phyloP scores from a whole-genome alignment of 1,139 yeast species.

The Entelexis paramagnoliae region DNA sequence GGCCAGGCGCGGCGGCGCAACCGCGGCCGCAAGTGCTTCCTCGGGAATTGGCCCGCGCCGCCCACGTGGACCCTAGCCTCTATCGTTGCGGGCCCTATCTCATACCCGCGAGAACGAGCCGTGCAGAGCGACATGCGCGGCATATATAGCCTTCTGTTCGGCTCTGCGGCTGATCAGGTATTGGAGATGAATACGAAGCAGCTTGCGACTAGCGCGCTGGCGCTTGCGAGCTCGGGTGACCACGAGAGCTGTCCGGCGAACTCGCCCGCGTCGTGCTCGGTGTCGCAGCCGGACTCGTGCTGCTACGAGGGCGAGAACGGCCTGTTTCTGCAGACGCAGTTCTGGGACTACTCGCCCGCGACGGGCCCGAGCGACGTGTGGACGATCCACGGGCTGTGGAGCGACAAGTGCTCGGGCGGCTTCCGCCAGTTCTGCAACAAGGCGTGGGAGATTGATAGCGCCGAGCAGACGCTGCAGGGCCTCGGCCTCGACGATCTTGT shows the following conservation, averaged over 20 bases:
- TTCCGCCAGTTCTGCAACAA: slow-evolving; percentile 69
- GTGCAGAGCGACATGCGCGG: background rate
- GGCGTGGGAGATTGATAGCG: slow-evolving; percentile 46
- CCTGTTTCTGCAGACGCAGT: slow-evolving; percentile 72
- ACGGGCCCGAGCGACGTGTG: slow-evolving; percentile 68
- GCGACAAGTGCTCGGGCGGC: slow-evolving; percentile 68
- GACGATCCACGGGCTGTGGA: slow-evolving; percentile 83
- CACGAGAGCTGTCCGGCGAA: slow-evolving; percentile 49
- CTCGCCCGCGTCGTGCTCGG: slow-evolving; percentile 55
- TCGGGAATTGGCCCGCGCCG: too few species aligned
- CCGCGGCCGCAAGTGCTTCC: too few species aligned
- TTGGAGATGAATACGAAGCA: background rate
- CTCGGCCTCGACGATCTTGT: slow-evolving; percentile 47
- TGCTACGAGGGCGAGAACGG: slow-evolving; percentile 91
- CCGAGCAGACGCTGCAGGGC: slow-evolving; percentile 42
- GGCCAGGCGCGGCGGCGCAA: too few species aligned
- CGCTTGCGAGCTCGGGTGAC: slow-evolving; percentile 13
- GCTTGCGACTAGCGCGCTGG: background rate
- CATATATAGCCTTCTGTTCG: background rate
- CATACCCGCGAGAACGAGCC: background rate
- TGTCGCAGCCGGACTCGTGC: slow-evolving; percentile 43
- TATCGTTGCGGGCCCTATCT: background rate
- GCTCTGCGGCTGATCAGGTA: background rate
- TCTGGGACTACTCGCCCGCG: slow-evolving; percentile 87
- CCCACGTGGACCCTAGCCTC: slow-evolving; percentile 6